phyloP scores from a whole-genome alignment of 306 rosid species.

The Phaseolus lunatus region DNA sequence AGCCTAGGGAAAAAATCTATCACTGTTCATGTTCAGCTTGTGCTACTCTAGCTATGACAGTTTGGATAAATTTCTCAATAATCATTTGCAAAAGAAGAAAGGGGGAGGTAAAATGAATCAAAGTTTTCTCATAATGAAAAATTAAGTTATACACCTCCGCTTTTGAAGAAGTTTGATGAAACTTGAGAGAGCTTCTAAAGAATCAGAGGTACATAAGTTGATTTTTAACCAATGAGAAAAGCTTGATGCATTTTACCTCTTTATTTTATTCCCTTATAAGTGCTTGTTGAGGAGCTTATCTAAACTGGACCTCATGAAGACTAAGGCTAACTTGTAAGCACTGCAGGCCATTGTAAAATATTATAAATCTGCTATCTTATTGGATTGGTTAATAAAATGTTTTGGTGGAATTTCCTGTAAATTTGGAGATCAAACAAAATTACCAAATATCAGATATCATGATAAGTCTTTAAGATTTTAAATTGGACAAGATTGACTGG shows the following conservation, averaged over 20 bases:
- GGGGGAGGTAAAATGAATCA: too few species aligned
- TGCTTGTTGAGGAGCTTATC: background rate
- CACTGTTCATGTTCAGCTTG: conserved; percentile 14
- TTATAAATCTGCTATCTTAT: background rate
- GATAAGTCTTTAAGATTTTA: background rate
- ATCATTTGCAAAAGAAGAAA: too few species aligned
- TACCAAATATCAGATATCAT: background rate
- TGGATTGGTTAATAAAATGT: background rate
- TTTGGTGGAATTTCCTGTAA: background rate
- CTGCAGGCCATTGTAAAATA: too few species aligned
- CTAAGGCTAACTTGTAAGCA: background rate
- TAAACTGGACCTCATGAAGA: background rate
- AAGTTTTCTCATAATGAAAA: background rate
- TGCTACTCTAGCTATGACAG: conserved; percentile 19
- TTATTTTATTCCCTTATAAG: background rate
- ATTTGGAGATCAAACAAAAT: background rate
- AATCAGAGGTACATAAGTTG: background rate
- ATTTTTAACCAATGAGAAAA: background rate
- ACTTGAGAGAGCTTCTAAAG: background rate
- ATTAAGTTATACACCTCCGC: background rate
- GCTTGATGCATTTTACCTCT: background rate
- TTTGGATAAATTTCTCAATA: background rate
- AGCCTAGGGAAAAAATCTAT: conserved; percentile 18
- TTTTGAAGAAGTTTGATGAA: background rate
- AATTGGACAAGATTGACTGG: background rate